Conservation (phyloP, 331 rosid species). For the Erythrophleum ivorense region DNA sequence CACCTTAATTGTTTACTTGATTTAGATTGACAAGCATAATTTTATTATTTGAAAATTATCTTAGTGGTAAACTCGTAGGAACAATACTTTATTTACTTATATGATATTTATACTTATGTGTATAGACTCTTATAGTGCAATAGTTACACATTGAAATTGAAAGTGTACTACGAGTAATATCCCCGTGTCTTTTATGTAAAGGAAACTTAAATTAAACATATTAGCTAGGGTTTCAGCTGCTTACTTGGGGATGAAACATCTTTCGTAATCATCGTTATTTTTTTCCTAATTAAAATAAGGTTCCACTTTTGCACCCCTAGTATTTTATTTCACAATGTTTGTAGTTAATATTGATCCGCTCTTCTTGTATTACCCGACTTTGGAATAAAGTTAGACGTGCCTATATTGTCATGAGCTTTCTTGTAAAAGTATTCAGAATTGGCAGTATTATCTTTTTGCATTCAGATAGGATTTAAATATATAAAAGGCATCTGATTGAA, state of each 20-base stretch:
- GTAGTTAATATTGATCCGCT: background rate
- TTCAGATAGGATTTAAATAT: background rate
- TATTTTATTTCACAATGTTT: background rate
- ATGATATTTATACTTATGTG: no score
- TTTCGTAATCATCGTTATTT: background rate
- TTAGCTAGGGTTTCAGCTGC: slow-evolving; percentile 17
- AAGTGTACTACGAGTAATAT: slow-evolving; percentile 40
- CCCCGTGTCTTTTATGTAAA: background rate
- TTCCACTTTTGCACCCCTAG: background rate
- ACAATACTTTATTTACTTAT: no score
- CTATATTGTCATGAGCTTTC: background rate
- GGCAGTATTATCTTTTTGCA: background rate
- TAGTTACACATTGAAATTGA: slow-evolving; percentile 19
- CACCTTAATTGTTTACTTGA: no score
- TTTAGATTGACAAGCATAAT: no score
- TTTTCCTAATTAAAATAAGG: background rate
- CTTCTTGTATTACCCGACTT: background rate
- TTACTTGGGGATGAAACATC: slow-evolving; percentile 6
- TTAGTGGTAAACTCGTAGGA: no score
- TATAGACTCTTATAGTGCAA: no score
- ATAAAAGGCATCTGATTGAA: background rate
- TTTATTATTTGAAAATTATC: no score
- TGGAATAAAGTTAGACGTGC: slow-evolving; percentile 24
- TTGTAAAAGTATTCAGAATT: background rate
- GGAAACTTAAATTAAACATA: background rate